Evolutionary conservation across 2,329 filamentous ascomycete genomes (phyloP), one percentile per base, ranked within the genome.

Genomic region (Arthrobotrys megalospora): DNA sequence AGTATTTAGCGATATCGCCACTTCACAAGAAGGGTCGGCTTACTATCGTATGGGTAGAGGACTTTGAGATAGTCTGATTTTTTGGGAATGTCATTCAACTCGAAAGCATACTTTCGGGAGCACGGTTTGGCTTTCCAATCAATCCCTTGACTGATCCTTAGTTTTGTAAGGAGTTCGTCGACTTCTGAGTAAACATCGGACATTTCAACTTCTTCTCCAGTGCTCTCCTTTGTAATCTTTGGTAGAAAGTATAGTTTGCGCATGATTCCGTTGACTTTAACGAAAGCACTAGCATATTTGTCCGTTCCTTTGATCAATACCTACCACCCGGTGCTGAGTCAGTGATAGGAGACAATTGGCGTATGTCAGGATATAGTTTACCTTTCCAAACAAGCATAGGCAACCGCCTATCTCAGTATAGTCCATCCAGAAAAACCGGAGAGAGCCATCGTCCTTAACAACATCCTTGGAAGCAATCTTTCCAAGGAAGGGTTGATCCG

Each of bases 401-500:
- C 91, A 96, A 76, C 95, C 95, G 82, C 94, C 94, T 83, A 97
- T 87, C 83, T 99, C 96, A 0, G 92, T 93, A 83, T 97, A 99
- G 84, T 99, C 96, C 6, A 93, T 92, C 96, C 96, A 99, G 86
- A 97, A 99, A 86, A 99, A 93, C 81, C 91, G 91, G 34, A 99
- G 87, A 81, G 92, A 96, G 41, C 95, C 96, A 82, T 99, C 94
- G 80, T 93, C 90, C 84, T 98, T 95, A n/a, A 97, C 86, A n/a
- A 93, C 94, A 84, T 97, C 92, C 80, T 92, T 89, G 73, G 93
- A 88, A 80, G 91, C 90, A 60, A 97, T 88, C 85, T 98, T 99
- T 47, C 94, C 94, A 80, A 93, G 89, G 7, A 86, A 87, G 6
- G 41, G 41, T 28, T 67, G 75, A 8, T 72, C 75, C 3, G 67